Conservation (phyloP, 1,284 basidiomycete genomes). For the Athelia sp. region DNA sequence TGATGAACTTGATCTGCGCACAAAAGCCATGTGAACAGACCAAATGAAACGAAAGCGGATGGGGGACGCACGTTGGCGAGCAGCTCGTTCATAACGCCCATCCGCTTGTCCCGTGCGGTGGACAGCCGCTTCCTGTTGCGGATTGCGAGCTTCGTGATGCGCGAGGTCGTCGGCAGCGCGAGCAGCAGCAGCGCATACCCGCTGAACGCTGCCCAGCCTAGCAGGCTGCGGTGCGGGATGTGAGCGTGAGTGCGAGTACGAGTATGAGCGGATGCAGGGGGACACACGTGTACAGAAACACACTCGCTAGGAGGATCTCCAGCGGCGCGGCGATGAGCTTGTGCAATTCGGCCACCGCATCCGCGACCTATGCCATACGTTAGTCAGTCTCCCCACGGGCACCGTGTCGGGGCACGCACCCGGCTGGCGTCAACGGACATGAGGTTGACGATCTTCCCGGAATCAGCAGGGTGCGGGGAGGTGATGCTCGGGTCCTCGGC, state of each 20-base stretch:
- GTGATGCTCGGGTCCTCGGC: constrained; percentile 53
- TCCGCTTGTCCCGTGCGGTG: constrained; percentile 77
- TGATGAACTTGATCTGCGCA: constrained; percentile 73
- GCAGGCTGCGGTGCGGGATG: constrained; percentile 52
- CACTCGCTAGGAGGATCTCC: constrained; percentile 72
- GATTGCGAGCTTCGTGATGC: constrained; percentile 54
- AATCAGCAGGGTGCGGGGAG: constrained; percentile 46
- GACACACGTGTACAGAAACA: constrained; percentile 82
- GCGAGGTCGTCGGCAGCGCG: constrained; percentile 73
- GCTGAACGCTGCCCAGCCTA: constrained; percentile 81
- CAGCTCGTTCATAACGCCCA: constrained; percentile 83
- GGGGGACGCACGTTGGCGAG: constrained; percentile 40
- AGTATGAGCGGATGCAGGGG: constrained; percentile 6
- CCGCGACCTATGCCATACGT: constrained; percentile 27
- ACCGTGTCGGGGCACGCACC: constrained; percentile 16
- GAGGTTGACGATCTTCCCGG: constrained; percentile 69
- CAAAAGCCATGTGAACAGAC: not conserved
- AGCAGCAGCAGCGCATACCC: constrained; percentile 77
- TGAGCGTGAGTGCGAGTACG: not conserved
- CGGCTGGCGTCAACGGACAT: constrained; percentile 71
- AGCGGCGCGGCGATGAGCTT: constrained; percentile 49
- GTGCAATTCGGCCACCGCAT: not conserved
- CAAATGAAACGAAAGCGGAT: not conserved
- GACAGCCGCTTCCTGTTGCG: constrained; percentile 72
- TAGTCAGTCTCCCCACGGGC: constrained; percentile 38